Conservation (phyloP, 2,329 filamentous ascomycete genomes). For the Diaporthe australafricana region DNA sequence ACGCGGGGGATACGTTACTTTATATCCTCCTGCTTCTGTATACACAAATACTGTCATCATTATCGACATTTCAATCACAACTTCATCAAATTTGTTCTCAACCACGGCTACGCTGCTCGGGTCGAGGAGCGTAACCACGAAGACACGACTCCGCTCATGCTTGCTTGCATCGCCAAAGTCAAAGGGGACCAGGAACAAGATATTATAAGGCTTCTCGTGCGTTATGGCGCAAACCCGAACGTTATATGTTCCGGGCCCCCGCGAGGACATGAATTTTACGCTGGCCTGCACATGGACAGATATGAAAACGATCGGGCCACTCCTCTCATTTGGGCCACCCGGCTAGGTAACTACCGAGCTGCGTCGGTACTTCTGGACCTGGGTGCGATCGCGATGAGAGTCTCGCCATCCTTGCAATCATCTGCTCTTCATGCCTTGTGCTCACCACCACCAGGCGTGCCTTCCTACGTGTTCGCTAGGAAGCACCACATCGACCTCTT, state of each 20-base stretch:
- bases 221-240: not conserved
- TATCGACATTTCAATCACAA: not conserved
- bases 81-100: not conserved
- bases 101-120: not conserved
- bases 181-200: not conserved
- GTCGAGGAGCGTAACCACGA: not conserved
- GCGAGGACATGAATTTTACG: fast-evolving
- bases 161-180: not conserved
- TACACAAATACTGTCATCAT: no score
- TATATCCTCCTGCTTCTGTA: no score
- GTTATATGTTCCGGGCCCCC: not conserved
- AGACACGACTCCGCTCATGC: not conserved
- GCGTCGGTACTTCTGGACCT: not conserved
- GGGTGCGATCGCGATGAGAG: not conserved
- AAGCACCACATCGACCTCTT: not conserved
- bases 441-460: not conserved
- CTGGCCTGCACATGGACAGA: no score
- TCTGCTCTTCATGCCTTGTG: not conserved
- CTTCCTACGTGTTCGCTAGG: fast-evolving
- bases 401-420: not conserved
- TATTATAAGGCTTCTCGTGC: not conserved
- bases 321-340: not conserved
- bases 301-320: not conserved
- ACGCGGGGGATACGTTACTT: no score
- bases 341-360: not conserved